These are phyloP conservation scores for Fusarium sp. DNA, from an alignment of 2,329 filamentous ascomycete genomes.

Conservation along the genomic window DNA sequence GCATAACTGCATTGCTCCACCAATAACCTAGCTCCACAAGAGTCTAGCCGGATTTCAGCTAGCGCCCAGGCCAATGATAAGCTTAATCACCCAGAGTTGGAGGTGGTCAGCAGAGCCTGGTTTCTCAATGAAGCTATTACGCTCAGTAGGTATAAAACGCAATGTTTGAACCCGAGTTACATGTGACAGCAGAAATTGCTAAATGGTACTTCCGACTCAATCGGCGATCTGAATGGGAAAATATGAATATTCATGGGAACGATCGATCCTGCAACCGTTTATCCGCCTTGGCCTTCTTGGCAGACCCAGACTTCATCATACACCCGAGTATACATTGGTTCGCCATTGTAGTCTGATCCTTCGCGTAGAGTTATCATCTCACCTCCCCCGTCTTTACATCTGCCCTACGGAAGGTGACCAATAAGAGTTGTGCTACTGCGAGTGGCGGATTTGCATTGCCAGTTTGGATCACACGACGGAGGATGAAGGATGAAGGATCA, in stretches of 20 bases:
- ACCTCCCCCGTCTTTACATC: neutral
- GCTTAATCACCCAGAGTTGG: neutral
- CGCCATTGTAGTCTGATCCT: neutral
- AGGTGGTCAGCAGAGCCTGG: neutral
- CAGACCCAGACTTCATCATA: neutral
- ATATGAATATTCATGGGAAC: neutral
- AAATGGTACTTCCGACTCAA: too few species aligned
- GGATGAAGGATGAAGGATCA: too few species aligned
- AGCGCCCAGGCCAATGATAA: neutral
- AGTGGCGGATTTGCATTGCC: neutral
- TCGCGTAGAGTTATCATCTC: neutral
- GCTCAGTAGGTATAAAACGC: too few species aligned
- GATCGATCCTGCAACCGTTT: neutral
- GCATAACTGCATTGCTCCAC: neutral
- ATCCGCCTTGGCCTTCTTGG: neutral
- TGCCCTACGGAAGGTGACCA: neutral
- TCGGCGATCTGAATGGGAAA: neutral
- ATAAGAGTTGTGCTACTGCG: neutral
- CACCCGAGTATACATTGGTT: neutral
- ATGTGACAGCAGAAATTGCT: neutral
- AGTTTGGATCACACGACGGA: too few species aligned
- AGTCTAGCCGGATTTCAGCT: too few species aligned
- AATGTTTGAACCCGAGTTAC: accelerated
- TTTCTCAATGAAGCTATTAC: too few species aligned
- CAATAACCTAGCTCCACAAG: accelerated